Base-by-base conservation (phyloP, 257 asterid species). In the Paulownia fortunei region DNA sequence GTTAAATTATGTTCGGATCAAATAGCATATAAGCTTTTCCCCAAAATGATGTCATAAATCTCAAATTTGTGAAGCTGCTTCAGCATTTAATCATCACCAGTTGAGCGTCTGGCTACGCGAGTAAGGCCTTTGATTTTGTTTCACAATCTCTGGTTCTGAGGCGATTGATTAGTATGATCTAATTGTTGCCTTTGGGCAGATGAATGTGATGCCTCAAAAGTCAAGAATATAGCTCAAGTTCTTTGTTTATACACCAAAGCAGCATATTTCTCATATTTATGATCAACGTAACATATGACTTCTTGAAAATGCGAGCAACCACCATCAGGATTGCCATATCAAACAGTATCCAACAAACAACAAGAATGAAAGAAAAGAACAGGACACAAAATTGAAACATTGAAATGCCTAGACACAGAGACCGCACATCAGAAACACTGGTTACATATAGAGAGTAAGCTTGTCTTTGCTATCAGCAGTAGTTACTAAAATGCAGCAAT, bases 351-450 rank as follows among this genome's bases (percentile, higher is more conserved):
- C 75, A 67, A 60, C 77, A 69, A 78, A 70, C 74, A 79, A 76
- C 24, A 55, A 60, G 21, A 36, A 59, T 32, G 34, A 27, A 75
- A 60, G 44, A 56, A 63, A 60, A 76, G 19, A 61, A 74, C 62
- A 37, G 18, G 41, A 54, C 62, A 72, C 60, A 58, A 86, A 76
- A 67, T 4, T 72, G 60, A 62, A 82, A 84, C 54, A 65, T 44
- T 15, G 37, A 72, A 74, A 36, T 47, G 71, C 65, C 88, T 70
- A 47, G 73, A 69, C 75, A 81, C 66, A 46, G 80, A 79, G 61
- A 76, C 23, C 76, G 80, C 60, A 68, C 63, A 79, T 66, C 41
- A 70, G 63, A 76, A 82, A 75, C 80, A 74, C 75, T 62, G 69
- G 27, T n/a, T 18, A 78, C 27, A 62, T 77, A 69, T 13, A 65